Conservation (phyloP, 768 basidiomycete genomes). For the Lyophyllum atratum region DNA sequence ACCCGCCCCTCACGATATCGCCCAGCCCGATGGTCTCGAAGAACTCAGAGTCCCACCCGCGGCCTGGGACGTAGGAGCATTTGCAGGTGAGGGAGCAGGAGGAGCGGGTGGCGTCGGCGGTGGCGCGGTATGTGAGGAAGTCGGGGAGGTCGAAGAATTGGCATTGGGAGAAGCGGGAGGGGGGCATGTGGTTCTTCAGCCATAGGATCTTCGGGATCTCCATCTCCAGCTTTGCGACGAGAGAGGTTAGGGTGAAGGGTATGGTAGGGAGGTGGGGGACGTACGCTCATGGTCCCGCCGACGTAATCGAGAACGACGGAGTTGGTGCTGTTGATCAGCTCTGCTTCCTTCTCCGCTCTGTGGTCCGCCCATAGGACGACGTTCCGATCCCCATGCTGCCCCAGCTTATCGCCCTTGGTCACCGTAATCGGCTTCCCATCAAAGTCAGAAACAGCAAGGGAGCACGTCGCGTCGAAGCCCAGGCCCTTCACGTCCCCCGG, state of each 20-base stretch:
- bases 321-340: constrained; percentile 82
- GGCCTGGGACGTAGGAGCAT: constrained; percentile 85
- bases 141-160: constrained; percentile 95
- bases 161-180: constrained; percentile 67
- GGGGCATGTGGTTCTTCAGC: constrained; percentile 88
- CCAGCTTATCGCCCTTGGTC: constrained; percentile 66
- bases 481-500: constrained; percentile 77
- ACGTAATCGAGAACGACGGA: constrained; percentile 92
- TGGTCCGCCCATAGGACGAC: constrained; percentile 97
- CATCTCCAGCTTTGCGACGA: constrained; percentile 80
- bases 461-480: constrained; percentile 97
- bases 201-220: constrained; percentile 97
- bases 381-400: constrained; percentile 73
- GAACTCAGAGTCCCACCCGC: constrained; percentile 90
- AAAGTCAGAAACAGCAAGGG: constrained; percentile 81
- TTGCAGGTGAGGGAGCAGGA: constrained; percentile 96
- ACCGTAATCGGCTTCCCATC: constrained; percentile 76
- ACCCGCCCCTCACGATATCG: constrained; percentile 67
- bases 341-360: constrained; percentile 89
- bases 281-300: constrained; percentile 93
- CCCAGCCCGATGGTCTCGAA: constrained; percentile 82
- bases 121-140: constrained; percentile 92
- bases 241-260: neutral
- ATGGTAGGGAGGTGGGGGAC: constrained; percentile 17
- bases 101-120: constrained; percentile 72